Evolutionary conservation across 768 basidiomycete species (phyloP).

Genomic region (Hydnum rufescens): DNA sequence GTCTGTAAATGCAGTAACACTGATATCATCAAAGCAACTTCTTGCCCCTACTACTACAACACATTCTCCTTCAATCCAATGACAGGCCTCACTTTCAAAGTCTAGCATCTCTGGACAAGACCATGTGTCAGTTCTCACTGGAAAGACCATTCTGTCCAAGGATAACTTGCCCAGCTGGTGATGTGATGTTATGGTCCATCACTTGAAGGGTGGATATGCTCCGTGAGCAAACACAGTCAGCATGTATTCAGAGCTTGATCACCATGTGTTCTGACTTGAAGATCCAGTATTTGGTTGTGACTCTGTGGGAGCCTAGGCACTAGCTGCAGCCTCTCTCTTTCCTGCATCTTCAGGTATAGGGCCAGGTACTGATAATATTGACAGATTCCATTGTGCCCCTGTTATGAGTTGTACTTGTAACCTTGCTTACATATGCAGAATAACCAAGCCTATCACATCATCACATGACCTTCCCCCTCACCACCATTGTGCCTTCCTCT

Average conservation of each 20-base stretch:
- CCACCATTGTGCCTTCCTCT: no score
- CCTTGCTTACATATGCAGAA: no score
- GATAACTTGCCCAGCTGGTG: slow-evolving; percentile 27
- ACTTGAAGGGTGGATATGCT: slow-evolving; percentile 31
- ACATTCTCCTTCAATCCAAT: neutral
- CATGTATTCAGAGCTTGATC: slow-evolving; percentile 61
- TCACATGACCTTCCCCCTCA: no score
- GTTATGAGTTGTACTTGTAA: no score
- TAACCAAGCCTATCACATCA: no score
- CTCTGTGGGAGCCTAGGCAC: neutral
- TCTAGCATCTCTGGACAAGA: no score
- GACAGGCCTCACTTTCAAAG: neutral
- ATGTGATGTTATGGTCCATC: slow-evolving; percentile 44
- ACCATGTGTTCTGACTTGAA: slow-evolving; percentile 29
- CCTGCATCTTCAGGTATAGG: slow-evolving; percentile 36
- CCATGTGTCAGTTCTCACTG: slow-evolving; percentile 15
- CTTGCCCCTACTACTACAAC: neutral
- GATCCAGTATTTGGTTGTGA: neutral
- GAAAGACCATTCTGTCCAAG: neutral
- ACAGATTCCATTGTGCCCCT: slow-evolving; percentile 62
- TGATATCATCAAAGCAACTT: neutral
- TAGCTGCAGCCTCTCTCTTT: neutral
- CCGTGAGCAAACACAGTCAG: slow-evolving; percentile 60
- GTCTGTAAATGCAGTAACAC: no score
- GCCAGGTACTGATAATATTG: no score